A percentile compares a stretch with the other conserved stretches of the same genome.
Evolutionary conservation across 1,139 yeast species (phyloP).

Genomic region (Magnusiomyces magnusii): DNA sequence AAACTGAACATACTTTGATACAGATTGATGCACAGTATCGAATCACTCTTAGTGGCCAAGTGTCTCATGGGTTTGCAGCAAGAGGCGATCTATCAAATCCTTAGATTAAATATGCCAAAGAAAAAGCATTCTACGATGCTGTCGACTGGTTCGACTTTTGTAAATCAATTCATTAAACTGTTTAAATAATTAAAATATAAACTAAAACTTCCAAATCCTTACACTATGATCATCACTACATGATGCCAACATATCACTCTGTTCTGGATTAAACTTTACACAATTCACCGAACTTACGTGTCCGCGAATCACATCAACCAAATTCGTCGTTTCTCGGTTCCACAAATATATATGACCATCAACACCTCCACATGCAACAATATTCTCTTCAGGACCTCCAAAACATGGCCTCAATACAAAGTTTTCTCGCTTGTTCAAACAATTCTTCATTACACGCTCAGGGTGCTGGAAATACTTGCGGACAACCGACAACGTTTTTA

Average conservation of each 20-base stretch:
- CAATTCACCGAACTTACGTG: slow-evolving; percentile 62
- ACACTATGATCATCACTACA: slow-evolving; percentile 48
- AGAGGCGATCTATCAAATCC: slow-evolving; percentile 63
- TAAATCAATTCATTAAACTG: not conserved
- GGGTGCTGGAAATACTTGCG: slow-evolving; percentile 65
- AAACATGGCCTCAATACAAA: slow-evolving; percentile 72
- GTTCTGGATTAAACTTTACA: slow-evolving; percentile 60
- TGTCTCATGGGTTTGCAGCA: slow-evolving; percentile 65
- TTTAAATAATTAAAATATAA: no score
- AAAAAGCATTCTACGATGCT: slow-evolving; percentile 58
- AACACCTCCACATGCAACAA: slow-evolving; percentile 75
- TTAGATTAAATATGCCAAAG: slow-evolving; percentile 55
- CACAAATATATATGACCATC: slow-evolving; percentile 75
- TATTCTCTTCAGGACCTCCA: slow-evolving; percentile 60
- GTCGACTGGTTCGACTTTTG: slow-evolving; percentile 42
- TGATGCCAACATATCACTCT: slow-evolving; percentile 57
- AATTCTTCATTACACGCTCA: slow-evolving; percentile 38
- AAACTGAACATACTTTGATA: slow-evolving; percentile 51
- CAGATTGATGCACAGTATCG: slow-evolving; percentile 42
- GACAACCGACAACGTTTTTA: slow-evolving; percentile 42
- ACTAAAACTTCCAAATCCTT: slow-evolving; percentile 11
- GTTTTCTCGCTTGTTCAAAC: slow-evolving; percentile 26
- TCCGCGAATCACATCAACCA: slow-evolving; percentile 55
- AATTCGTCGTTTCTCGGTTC: slow-evolving; percentile 68
- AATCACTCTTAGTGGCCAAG: slow-evolving; percentile 53